Evolutionary conservation across 345 rosid species (phyloP).

Genomic region (Citrus trifoliata): DNA sequence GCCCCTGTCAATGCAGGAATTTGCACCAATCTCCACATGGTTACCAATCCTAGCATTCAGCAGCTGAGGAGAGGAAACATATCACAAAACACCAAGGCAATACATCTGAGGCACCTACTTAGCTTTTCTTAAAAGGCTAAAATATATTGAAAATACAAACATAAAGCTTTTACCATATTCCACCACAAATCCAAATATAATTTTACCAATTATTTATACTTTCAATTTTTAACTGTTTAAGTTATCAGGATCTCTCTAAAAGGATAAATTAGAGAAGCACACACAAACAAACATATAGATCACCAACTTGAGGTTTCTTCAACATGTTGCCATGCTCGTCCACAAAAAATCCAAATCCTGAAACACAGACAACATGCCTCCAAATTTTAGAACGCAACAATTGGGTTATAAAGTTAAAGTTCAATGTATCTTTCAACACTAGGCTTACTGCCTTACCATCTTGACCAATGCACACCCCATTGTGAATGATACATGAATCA

Average conservation of each 20-base stretch:
- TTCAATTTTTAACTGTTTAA: background rate
- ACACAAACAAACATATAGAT: background rate
- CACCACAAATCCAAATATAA: background rate
- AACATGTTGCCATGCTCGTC: slow-evolving; percentile 63
- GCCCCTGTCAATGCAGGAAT: slow-evolving; percentile 85
- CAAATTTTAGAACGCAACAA: background rate
- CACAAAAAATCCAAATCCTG: slow-evolving; percentile 86
- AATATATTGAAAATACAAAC: background rate
- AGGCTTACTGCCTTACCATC: slow-evolving; percentile 62
- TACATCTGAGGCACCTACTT: background rate
- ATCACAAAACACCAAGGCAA: background rate
- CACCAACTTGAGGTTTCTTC: slow-evolving; percentile 83
- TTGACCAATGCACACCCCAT: slow-evolving; percentile 87
- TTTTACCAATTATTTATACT: background rate
- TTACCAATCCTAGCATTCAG: slow-evolving; percentile 61
- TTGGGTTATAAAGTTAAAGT: background rate
- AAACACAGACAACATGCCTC: background rate
- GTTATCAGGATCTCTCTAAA: background rate
- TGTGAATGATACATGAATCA: slow-evolving; percentile 61
- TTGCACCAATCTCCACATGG: slow-evolving; percentile 85
- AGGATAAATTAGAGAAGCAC: background rate
- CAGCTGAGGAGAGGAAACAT: slow-evolving; percentile 29
- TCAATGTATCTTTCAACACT: background rate
- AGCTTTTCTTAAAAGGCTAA: background rate
- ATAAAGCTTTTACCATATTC: background rate